Conservation (phyloP, 2,329 filamentous ascomycete genomes). For the Hypoxylon sp. region DNA sequence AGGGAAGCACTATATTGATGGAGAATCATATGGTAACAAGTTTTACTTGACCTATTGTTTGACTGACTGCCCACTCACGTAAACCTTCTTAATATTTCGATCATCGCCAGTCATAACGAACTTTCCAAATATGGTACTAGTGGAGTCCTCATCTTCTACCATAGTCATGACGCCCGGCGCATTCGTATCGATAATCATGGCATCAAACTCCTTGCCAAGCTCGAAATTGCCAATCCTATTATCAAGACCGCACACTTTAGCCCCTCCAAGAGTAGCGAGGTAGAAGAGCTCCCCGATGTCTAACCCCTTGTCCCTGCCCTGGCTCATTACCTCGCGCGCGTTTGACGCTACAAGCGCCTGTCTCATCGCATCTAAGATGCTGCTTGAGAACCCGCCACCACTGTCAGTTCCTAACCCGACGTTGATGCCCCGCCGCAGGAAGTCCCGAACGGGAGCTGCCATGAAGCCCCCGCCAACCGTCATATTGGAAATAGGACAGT, state of each 20-base stretch:
- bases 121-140: constrained; percentile 70
- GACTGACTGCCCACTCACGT: constrained; percentile 63
- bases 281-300: constrained; percentile 70
- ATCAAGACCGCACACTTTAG: constrained; percentile 69
- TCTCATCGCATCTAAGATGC: constrained; percentile 71
- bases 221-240: constrained; percentile 70
- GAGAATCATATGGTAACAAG: not conserved
- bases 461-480: constrained; percentile 74
- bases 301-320: constrained; percentile 62
- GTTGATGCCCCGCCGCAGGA: constrained; percentile 71
- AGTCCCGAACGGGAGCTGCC: constrained; percentile 72
- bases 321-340: constrained; percentile 61
- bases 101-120: constrained; percentile 78
- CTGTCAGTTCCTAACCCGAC: constrained; percentile 78
- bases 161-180: constrained; percentile 65
- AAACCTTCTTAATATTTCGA: constrained; percentile 71
- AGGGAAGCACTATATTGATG: not conserved
- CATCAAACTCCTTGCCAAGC: constrained; percentile 75
- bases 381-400: constrained; percentile 73
- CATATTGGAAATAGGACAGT: constrained; percentile 76
- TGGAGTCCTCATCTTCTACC: constrained; percentile 65
- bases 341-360: constrained; percentile 71
- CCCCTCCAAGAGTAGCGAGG: constrained; percentile 73
- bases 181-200: constrained; percentile 62
- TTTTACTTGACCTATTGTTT: constrained; percentile 18